Percentiles rank a stretch among this genome's conserved stretches.
phyloP scores from a whole-genome alignment of 2,329 filamentous ascomycete genomes.

The Keithomyces neogunnii region DNA sequence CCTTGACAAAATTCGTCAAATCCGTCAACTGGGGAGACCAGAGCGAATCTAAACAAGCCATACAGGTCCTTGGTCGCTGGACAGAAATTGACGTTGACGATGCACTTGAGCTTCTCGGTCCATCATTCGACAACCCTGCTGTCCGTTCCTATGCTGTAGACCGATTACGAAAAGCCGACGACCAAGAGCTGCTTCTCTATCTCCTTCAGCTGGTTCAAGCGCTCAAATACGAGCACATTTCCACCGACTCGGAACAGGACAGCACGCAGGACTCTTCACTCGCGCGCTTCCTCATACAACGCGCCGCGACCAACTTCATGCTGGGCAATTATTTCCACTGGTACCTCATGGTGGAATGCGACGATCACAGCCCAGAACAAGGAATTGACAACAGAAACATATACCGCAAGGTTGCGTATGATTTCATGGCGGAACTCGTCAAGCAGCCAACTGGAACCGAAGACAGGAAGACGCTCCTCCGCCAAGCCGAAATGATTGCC shows the following conservation, averaged over 20 bases:
- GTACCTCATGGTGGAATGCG: constrained; percentile 98
- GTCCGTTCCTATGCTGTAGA: constrained; percentile 93
- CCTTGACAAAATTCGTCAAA: constrained; percentile 95
- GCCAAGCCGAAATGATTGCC: constrained; percentile 84
- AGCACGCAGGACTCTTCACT: constrained; percentile 70
- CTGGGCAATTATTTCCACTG: constrained; percentile 94
- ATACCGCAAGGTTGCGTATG: constrained; percentile 87
- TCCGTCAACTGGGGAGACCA: constrained; percentile 90
- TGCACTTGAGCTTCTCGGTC: constrained; percentile 85
- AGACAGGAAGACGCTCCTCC: constrained; percentile 65
- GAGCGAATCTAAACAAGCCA: constrained; percentile 78
- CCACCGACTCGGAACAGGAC: constrained; percentile 47
- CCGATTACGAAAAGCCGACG: constrained; percentile 81
- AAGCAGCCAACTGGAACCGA: constrained; percentile 61
- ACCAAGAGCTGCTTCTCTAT: constrained; percentile 85
- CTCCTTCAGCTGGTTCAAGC: constrained; percentile 92
- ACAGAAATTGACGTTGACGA: constrained; percentile 96
- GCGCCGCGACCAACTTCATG: constrained; percentile 80
- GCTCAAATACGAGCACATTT: constrained; percentile 82
- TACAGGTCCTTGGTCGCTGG: constrained; percentile 86
- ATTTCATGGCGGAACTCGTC: constrained; percentile 87
- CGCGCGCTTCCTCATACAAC: constrained; percentile 78
- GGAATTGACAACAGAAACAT: constrained; percentile 69
- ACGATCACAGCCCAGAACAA: constrained; percentile 72
- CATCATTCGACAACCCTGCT: constrained; percentile 79